Evolutionary conservation across 495 filamentous ascomycete genomes (phyloP).

Genomic region (Penicillium herquei): DNA sequence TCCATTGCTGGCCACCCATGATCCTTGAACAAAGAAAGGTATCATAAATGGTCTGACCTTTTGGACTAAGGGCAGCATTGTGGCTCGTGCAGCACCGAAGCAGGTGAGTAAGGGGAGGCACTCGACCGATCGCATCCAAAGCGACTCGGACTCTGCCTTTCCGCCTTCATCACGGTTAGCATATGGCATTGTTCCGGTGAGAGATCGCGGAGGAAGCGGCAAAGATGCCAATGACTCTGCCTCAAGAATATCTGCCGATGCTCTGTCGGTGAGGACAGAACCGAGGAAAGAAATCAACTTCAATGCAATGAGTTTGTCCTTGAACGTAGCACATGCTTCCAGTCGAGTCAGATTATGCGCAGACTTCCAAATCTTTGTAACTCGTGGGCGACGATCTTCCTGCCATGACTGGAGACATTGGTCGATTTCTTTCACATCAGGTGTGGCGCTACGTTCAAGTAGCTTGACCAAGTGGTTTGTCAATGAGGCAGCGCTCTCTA

Average conservation of each 20-base stretch:
- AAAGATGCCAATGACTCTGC: background rate
- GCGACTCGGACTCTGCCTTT: too few relatives aligned
- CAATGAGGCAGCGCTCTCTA: conserved; percentile 10
- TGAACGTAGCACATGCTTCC: background rate
- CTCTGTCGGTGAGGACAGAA: background rate
- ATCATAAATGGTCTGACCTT: background rate
- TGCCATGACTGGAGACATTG: background rate
- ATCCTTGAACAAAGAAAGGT: too few relatives aligned
- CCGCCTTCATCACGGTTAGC: background rate
- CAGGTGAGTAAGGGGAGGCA: background rate
- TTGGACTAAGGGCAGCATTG: background rate
- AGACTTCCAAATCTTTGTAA: background rate
- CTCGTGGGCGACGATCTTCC: background rate
- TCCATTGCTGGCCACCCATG: too few relatives aligned
- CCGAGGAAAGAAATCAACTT: background rate
- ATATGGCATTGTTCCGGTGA: background rate
- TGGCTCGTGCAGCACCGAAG: background rate
- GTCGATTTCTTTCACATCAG: background rate
- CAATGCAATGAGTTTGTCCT: background rate
- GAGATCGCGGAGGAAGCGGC: background rate
- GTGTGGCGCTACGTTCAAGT: background rate
- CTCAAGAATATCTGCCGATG: background rate
- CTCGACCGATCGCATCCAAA: background rate
- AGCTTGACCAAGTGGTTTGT: background rate
- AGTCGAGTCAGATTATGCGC: background rate